Conservation (phyloP, 2,329 filamentous ascomycete species). For the Pseudogymnoascus sp. region DNA sequence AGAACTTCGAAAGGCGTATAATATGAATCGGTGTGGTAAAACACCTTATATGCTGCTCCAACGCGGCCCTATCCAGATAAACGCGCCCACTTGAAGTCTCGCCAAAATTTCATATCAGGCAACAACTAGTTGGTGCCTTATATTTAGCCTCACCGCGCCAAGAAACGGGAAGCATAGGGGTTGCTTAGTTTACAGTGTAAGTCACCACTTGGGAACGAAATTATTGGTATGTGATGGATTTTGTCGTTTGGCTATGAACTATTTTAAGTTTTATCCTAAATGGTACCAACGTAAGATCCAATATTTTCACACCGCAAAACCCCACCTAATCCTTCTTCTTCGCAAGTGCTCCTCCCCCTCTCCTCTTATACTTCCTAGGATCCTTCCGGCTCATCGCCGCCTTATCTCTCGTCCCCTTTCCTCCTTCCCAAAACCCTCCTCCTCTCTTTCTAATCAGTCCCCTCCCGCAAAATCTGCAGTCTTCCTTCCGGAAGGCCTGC, state of each 20-base stretch:
- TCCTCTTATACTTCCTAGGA: slow-evolving; percentile 61
- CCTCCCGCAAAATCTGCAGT: slow-evolving; percentile 65
- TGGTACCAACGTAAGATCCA: not conserved
- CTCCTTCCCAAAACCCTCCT: slow-evolving; percentile 78
- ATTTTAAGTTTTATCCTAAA: not conserved
- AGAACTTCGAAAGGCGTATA: not conserved
- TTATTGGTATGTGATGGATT: not conserved
- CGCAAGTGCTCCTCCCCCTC: slow-evolving; percentile 30
- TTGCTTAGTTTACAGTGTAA: not conserved
- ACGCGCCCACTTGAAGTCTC: slow-evolving; percentile 8
- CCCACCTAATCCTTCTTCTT: not conserved
- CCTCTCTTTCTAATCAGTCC: slow-evolving; percentile 59
- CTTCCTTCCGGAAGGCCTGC: slow-evolving; percentile 69
- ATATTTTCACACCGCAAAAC: not conserved
- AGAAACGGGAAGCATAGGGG: not conserved
- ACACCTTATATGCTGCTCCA: slow-evolving; percentile 10
- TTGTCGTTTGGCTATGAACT: not conserved
- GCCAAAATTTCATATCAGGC: slow-evolving; percentile 11
- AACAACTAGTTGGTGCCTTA: slow-evolving; percentile 7
- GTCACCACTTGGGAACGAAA: too few species aligned
- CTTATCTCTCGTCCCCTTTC: slow-evolving; percentile 69
- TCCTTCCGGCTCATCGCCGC: slow-evolving; percentile 67
- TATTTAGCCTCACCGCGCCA: not conserved
- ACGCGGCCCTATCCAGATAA: slow-evolving; percentile 9
- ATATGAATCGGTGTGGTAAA: slow-evolving; percentile 8